Base-by-base conservation (phyloP, 1,139 yeast species). In the Saccharomyces hybrid region DNA sequence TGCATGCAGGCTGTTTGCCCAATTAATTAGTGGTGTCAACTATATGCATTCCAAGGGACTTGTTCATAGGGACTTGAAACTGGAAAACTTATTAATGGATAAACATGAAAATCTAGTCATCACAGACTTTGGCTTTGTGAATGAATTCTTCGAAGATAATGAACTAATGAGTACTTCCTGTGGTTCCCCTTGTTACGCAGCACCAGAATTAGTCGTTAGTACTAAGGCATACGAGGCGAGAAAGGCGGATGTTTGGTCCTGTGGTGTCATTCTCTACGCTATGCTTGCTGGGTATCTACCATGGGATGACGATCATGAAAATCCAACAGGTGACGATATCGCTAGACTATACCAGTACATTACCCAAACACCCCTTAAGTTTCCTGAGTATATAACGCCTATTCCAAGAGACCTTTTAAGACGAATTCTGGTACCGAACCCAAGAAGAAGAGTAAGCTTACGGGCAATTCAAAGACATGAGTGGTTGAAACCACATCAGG, bases 161-260 rank as follows among this genome's bases (percentile, higher is more conserved):
- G 97, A 89, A 68, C 75, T 89, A 54, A 93, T 93, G 99, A 86
- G 85, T 69, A 93, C 99, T 0, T 84, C 93, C 51, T 93, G 99
- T 72, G 99, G 99, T 1, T 88, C 97, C 5, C 99, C 99, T 0
- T 91, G 99, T 71, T 93, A 93, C 71, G 98, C 98, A 0, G 99
- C 99, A 2, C 99, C 99, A 0, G 99, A 93, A 71, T 75, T 93
- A 58, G 99, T 93, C 3, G 85, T 91, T 47, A 85, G 95, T 12
- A 91, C 86, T 63, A 79, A 83, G 54, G 93, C 95, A 21, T 93
- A 93, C 69, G 90, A 87, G 63, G 97, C 97, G n/a, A 80, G 90
- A 59, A 90, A 88, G 70, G 97, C 89, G 26, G 99, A 93, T 71
- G 86, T 91, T 49, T 93, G 99, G 99, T 89, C 97, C 0, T 82